Percentiles rank a stretch among this genome's conserved stretches.
Conservation (phyloP, 1,284 basidiomycete species). For the Thecaphora frezii region DNA sequence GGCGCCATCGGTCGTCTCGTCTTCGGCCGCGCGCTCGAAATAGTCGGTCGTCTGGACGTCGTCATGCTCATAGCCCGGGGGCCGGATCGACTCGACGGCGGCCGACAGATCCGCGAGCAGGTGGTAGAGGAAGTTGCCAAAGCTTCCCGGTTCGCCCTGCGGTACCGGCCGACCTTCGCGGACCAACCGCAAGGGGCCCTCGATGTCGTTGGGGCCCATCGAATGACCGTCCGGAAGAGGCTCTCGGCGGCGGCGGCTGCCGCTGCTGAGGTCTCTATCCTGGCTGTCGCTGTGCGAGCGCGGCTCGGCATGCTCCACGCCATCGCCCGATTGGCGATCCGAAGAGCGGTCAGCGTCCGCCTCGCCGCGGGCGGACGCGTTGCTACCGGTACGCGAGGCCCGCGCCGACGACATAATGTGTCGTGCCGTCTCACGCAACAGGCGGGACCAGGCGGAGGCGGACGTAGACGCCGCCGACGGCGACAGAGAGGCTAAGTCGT, state of each 20-base stretch:
- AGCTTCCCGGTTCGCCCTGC: conserved; percentile 44
- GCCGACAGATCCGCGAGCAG: conserved; percentile 40
- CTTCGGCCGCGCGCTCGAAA: conserved; percentile 18
- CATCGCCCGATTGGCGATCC: too few species aligned
- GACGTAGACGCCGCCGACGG: too few species aligned
- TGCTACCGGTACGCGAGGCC: background rate
- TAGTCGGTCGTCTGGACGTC: conserved; percentile 19
- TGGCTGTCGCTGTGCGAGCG: too few species aligned
- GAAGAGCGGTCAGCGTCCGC: too few species aligned
- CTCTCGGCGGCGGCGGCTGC: too few species aligned
- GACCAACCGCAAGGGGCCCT: conserved; percentile 33
- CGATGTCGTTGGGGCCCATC: conserved; percentile 32
- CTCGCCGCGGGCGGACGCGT: too few species aligned
- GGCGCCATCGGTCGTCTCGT: conserved; percentile 15
- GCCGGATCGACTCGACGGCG: conserved; percentile 39
- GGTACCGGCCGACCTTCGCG: conserved; percentile 30
- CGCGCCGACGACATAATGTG: background rate
- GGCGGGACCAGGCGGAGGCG: conserved; percentile 5
- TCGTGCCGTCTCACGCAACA: conserved; percentile 15
- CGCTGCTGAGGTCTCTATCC: too few species aligned
- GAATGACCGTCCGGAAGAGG: conserved; percentile 12
- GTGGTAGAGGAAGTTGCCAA: conserved; percentile 48
- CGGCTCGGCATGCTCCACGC: too few species aligned
- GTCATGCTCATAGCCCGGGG: conserved; percentile 7
- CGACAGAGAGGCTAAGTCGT: background rate